phyloP scores from a whole-genome alignment of 306 rosid species.

The Chamaecrista fasciculata region DNA sequence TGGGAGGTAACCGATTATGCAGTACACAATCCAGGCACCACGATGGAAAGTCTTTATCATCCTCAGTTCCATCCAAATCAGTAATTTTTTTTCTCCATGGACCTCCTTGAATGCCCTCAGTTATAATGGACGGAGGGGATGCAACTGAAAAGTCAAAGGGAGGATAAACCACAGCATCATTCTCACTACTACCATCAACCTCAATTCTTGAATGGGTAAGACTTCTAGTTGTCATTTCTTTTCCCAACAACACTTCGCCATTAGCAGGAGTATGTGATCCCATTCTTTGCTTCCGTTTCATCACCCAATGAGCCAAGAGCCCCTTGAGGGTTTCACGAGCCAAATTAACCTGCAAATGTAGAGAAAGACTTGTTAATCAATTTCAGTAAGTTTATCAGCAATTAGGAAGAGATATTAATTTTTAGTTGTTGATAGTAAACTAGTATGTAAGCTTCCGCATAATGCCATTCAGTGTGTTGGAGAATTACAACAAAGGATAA shows the following conservation, averaged over 20 bases:
- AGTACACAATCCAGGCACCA: slow-evolving; percentile 94
- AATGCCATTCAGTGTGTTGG: not conserved
- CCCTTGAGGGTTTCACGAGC: slow-evolving; percentile 98
- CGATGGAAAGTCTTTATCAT: slow-evolving; percentile 93
- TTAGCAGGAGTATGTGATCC: slow-evolving; percentile 72
- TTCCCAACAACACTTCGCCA: slow-evolving; percentile 77
- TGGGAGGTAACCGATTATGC: slow-evolving; percentile 81
- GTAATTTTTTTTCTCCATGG: slow-evolving; percentile 95
- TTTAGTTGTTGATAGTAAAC: slow-evolving; percentile 26
- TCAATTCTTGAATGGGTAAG: slow-evolving; percentile 76
- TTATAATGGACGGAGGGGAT: slow-evolving; percentile 87
- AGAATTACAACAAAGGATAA: not conserved
- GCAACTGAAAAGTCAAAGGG: slow-evolving; percentile 86
- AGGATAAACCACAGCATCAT: slow-evolving; percentile 84
- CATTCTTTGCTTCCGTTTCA: slow-evolving; percentile 69
- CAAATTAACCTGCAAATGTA: slow-evolving; percentile 74
- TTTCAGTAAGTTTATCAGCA: not conserved
- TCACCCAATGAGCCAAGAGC: slow-evolving; percentile 87
- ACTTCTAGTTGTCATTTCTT: slow-evolving; percentile 72
- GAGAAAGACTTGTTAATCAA: not conserved
- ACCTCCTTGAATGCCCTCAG: slow-evolving; percentile 95
- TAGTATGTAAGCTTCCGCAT: slow-evolving; percentile 12
- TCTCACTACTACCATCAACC: slow-evolving; percentile 70
- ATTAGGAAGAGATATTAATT: slow-evolving; percentile 4
- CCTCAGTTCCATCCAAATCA: slow-evolving; percentile 89